Conservation (phyloP, 768 basidiomycete species). For the Roridomyces roridus region DNA sequence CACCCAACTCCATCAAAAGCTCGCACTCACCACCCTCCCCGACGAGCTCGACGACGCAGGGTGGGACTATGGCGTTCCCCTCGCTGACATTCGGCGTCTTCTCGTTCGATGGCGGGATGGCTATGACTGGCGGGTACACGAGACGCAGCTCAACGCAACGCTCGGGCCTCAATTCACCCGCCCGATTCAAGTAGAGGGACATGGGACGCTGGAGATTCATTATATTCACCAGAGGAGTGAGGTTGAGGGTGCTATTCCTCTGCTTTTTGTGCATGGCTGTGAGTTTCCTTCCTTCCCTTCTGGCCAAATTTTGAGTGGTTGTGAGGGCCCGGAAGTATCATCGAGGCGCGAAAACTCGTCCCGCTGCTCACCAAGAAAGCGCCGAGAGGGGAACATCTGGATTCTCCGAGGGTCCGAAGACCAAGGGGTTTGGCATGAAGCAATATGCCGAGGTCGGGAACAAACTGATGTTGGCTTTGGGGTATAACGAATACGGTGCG, state of each 20-base stretch:
- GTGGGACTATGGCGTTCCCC: constrained; percentile 18
- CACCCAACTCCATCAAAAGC: constrained; percentile 5
- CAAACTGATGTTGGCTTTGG: constrained; percentile 55
- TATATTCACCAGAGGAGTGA: constrained; percentile 15
- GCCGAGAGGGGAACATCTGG: constrained; percentile 49
- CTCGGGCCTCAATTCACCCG: constrained; percentile 17
- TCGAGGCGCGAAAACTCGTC: constrained; percentile 63
- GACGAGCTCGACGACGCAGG: constrained; percentile 13
- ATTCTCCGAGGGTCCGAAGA: constrained; percentile 61
- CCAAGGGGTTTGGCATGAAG: constrained; percentile 49
- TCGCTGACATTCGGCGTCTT: constrained; percentile 9
- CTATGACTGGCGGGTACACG: constrained; percentile 14
- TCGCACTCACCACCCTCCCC: constrained; percentile 1
- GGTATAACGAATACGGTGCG: constrained; percentile 56
- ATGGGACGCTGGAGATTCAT: constrained; percentile 10
- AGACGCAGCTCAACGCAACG: constrained; percentile 10
- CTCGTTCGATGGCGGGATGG: constrained; percentile 14
- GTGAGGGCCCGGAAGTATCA: constrained; percentile 66
- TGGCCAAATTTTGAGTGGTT: background rate
- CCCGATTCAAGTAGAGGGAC: constrained; percentile 10
- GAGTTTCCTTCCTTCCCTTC: background rate
- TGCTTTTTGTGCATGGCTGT: constrained; percentile 19
- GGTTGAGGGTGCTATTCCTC: background rate
- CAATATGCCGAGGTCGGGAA: constrained; percentile 62
- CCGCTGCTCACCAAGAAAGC: constrained; percentile 54